Base-by-base conservation (phyloP, 2,329 filamentous ascomycete species). In the Pyricularia grisea region DNA sequence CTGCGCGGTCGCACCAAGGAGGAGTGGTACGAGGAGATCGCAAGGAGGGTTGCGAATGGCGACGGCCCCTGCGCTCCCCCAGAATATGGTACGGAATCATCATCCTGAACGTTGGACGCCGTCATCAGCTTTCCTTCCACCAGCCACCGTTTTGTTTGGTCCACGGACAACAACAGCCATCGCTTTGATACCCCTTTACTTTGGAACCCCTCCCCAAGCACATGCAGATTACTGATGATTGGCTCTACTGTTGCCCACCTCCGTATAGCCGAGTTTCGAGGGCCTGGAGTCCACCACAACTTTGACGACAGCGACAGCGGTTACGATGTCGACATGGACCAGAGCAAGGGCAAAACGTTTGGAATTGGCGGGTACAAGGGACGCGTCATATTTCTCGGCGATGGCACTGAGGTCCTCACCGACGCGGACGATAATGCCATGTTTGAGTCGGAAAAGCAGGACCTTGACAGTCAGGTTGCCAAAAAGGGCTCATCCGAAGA, bases 1-100 rank as follows among this genome's bases (percentile, higher is more conserved):
- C 87, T 99, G 74, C 88, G 92, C 76, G 95, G 94, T 79, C 93
- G 92, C 85, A 92, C 89, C 75, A 96, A 97, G 87, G 94, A 97
- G 77, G 91, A 97, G 82, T 99, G 95, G 95, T 99, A 99, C 80
- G 92, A 97, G 77, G 90, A 94, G 83, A 91, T 99, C 79, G 93
- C 91, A 76, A 93, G 91, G 83, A 89, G 95, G 78, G 95, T 99
- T 80, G 92, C 94, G 75, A 94, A 94, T 79, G 95, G 94, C 81
- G 95, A 99, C 81, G 95, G 95, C 76, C 95, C 95, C 79, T 98
- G 94, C 84, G 95, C 95, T 80, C 95, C 95, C 81, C 95, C 94
- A 77, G 95, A 99, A 89, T 99, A 98, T 85, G 95, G 95, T 94
- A 94, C 90, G 93, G 88, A 82, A 83, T 78, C 78, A 79, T 81